Conservation (phyloP, 2,329 filamentous ascomycete genomes). For the Cadophora gregata region DNA sequence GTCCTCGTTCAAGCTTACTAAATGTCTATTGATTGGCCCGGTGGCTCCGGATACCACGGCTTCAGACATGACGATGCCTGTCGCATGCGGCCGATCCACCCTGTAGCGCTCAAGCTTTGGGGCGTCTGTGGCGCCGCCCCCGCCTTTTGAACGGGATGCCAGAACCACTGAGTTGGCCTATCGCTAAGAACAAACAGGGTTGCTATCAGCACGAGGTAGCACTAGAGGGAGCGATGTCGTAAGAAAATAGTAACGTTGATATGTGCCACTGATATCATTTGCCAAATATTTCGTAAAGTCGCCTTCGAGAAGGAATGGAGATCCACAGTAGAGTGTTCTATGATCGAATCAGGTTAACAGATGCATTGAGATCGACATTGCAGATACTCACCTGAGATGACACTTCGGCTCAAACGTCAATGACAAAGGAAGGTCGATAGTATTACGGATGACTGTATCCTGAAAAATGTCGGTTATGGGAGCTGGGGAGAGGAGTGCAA, state of each 20-base stretch:
- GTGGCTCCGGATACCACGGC: slow-evolving; percentile 2
- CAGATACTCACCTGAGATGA: neutral
- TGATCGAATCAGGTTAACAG: neutral
- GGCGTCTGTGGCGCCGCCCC: slow-evolving; percentile 5
- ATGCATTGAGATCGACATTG: slow-evolving; percentile 2
- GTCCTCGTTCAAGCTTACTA: neutral
- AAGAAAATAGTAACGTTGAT: slow-evolving; percentile 19
- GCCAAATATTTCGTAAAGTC: neutral
- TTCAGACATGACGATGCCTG: slow-evolving; percentile 8
- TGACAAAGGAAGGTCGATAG: slow-evolving; percentile 10
- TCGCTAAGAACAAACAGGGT: neutral
- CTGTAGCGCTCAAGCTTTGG: slow-evolving; percentile 11
- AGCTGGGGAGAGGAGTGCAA: neutral
- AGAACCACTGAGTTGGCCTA: slow-evolving; percentile 3
- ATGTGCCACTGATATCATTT: slow-evolving; percentile 19
- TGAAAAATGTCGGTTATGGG: neutral
- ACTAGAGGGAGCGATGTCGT: slow-evolving; percentile 20
- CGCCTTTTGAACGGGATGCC: neutral
- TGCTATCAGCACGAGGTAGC: neutral
- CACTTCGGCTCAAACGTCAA: neutral
- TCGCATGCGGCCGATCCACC: neutral
- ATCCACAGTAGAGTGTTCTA: neutral
- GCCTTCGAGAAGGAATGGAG: neutral
- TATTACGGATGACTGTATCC: slow-evolving; percentile 10
- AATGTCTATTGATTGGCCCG: neutral